Evolutionary conservation across 2,329 filamentous ascomycete species (phyloP).

Genomic region (Cercospora sp.): DNA sequence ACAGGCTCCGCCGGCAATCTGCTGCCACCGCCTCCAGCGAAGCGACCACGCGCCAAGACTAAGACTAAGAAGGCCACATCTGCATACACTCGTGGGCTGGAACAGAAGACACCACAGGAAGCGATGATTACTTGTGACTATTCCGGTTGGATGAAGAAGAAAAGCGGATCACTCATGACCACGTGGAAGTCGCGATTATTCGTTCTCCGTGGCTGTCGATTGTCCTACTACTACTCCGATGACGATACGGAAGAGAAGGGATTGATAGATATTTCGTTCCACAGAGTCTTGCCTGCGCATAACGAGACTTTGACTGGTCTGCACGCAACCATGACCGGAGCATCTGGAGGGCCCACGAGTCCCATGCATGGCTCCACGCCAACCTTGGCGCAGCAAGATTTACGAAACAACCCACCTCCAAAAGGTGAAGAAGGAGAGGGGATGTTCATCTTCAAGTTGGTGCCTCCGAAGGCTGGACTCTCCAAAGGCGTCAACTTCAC

Average conservation of each 20-base stretch:
- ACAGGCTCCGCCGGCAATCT: conserved; percentile 45
- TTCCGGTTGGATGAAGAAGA: conserved; percentile 99
- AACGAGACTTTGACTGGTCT: conserved; percentile 87
- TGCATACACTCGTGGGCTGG: conserved; percentile 83
- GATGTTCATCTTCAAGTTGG: conserved; percentile 97
- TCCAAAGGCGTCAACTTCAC: conserved; percentile 95
- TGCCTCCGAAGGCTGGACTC: conserved; percentile 82
- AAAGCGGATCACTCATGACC: conserved; percentile 91
- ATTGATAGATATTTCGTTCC: conserved; percentile 94
- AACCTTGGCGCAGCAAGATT: conserved; percentile 42
- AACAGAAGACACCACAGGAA: conserved; percentile 77
- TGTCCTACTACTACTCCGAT: conserved; percentile 96
- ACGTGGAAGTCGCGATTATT: conserved; percentile 98
- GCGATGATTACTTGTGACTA: conserved; percentile 88
- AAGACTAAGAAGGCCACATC: conserved; percentile 87
- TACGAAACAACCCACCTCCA: conserved; percentile 40
- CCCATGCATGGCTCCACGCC: conserved; percentile 45
- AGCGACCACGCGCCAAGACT: conserved; percentile 30
- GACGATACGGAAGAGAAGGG: conserved; percentile 90
- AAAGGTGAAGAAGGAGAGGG: conserved; percentile 51
- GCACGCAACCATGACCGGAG: conserved; percentile 87
- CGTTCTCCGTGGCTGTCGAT: conserved; percentile 81
- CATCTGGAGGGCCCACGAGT: conserved; percentile 63
- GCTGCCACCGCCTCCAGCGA: conserved; percentile 33
- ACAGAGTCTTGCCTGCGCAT: conserved; percentile 92